Base-by-base conservation (phyloP, 2,329 filamentous ascomycete genomes). In the Colletotrichum musicola region DNA sequence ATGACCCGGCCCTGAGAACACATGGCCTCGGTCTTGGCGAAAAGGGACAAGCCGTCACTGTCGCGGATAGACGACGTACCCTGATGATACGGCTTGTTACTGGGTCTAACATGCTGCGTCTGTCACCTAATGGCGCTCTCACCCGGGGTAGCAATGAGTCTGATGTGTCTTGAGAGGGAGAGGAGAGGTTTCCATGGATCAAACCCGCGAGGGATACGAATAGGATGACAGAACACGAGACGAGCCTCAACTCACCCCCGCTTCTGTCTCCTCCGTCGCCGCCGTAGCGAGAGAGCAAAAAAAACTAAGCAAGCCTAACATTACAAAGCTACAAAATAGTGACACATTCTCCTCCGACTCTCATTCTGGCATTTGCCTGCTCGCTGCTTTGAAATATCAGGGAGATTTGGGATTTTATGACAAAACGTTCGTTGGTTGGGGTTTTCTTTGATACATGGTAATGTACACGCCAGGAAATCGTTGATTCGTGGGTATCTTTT, bases 361-460 rank as follows among this genome's bases (percentile, higher is more conserved):
- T 47, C 40, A n/a, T 35, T 59, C 6, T 59, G 12, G 12, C 27
- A 22, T 42, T 4, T 25, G 22, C 22, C 22, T 57, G 40, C 55
- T 16, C 55, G 55, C 55, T 44, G 22, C 25, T 42, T 40, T 25
- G 22, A 10, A 35, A 35, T 10, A 10, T 35, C 30, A 35, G 22
- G 22, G 22, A 25, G 22, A 25, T 25, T 35, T 35, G 7, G 35
- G 18, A 22, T n/a, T 44, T 18, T 25, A n/a, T 22, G 9, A 10
- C 51, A 27, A 18, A 14, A 50, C 13, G 47, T n/a, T 22, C 20
- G n/a, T 42, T 42, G 40, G 13, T 42, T 42, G 25, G 16, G 6
- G 22, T 67, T 50, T 54, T 53, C 53, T 57, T 66, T 77, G 71
- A 71, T 77, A 78, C 74, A 77, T 71, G 68, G 73, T 75, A 74